Evolutionary conservation across 306 rosid species (phyloP).

Genomic region (Cicer bijugum): DNA sequence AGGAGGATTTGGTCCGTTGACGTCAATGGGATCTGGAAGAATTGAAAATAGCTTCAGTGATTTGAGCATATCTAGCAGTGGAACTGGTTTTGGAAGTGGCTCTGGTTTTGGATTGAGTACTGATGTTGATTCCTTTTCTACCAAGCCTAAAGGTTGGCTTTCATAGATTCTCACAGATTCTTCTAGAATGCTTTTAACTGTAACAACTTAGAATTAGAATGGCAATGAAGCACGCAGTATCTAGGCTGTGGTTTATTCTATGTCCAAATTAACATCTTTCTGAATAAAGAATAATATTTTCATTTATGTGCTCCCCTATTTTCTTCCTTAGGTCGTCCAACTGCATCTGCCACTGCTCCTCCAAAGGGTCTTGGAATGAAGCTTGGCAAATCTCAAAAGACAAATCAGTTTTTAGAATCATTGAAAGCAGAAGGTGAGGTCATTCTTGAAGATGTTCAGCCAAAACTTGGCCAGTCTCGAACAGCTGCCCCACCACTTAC

Average conservation of each 20-base stretch:
- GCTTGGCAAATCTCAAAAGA: slow-evolving; percentile 86
- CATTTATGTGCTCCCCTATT: slow-evolving; percentile 28
- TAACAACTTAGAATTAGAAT: slow-evolving; percentile 38
- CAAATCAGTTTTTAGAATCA: slow-evolving; percentile 90
- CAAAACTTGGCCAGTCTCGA: slow-evolving; percentile 67
- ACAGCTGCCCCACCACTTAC: slow-evolving; percentile 77
- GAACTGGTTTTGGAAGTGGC: slow-evolving; percentile 89
- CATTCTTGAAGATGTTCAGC: slow-evolving; percentile 87
- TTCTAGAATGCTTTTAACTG: neutral
- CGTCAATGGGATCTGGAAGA: slow-evolving; percentile 94
- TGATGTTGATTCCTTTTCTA: slow-evolving; percentile 76
- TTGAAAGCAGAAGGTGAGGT: slow-evolving; percentile 97
- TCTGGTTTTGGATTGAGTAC: slow-evolving; percentile 76
- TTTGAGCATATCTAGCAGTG: slow-evolving; percentile 77
- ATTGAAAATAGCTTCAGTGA: slow-evolving; percentile 77
- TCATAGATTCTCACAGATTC: slow-evolving; percentile 35
- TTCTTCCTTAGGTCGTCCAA: slow-evolving; percentile 65
- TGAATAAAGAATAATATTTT: slow-evolving; percentile 37
- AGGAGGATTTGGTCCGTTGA: slow-evolving; percentile 80
- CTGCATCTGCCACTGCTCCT: slow-evolving; percentile 89
- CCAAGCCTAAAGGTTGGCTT: slow-evolving; percentile 81
- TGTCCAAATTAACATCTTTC: slow-evolving; percentile 33
- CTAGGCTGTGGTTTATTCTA: slow-evolving; percentile 31
- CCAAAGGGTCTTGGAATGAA: slow-evolving; percentile 92
- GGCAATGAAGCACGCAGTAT: slow-evolving; percentile 28